Conservation (phyloP, 1,284 basidiomycete species). For the Agroathelia rolfsii region DNA sequence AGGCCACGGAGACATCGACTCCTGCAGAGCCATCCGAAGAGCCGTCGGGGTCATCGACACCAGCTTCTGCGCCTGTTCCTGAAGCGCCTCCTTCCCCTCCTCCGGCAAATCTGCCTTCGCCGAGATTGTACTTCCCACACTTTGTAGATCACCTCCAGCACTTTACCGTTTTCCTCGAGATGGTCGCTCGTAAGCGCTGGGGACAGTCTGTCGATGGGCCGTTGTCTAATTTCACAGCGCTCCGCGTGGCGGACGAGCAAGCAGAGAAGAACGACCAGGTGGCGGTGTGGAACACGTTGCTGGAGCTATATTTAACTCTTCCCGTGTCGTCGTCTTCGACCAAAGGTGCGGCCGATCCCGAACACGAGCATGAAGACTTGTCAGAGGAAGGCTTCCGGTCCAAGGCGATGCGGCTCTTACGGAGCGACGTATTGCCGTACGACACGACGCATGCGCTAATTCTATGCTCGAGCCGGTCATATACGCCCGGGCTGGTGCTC, state of each 20-base stretch:
- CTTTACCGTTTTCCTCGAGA: slow-evolving; percentile 86
- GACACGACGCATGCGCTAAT: slow-evolving; percentile 89
- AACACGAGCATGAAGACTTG: slow-evolving; percentile 16
- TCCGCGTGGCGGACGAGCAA: slow-evolving; percentile 30
- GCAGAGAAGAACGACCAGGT: slow-evolving; percentile 64
- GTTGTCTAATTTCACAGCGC: background rate
- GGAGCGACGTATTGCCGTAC: slow-evolving; percentile 62
- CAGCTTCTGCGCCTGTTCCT: slow-evolving; percentile 12
- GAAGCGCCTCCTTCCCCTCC: slow-evolving; percentile 17
- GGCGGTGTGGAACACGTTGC: slow-evolving; percentile 91
- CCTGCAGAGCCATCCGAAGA: slow-evolving; percentile 28
- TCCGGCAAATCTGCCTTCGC: slow-evolving; percentile 59
- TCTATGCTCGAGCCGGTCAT: slow-evolving; percentile 77
- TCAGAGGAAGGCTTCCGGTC: slow-evolving; percentile 16
- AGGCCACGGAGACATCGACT: slow-evolving; percentile 28
- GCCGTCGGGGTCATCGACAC: slow-evolving; percentile 16
- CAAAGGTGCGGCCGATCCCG: slow-evolving; percentile 13
- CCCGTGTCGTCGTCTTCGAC: slow-evolving; percentile 16
- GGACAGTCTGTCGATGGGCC: slow-evolving; percentile 56
- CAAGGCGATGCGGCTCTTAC: slow-evolving; percentile 66
- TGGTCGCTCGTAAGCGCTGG: slow-evolving; percentile 76
- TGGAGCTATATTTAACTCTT: slow-evolving; percentile 84
- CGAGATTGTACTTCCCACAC: slow-evolving; percentile 85
- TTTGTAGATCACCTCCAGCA: slow-evolving; percentile 84
- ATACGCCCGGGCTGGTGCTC: slow-evolving; percentile 77